Base-by-base conservation (phyloP, 2,329 filamentous ascomycete species). In the Raffaelea arxii region DNA sequence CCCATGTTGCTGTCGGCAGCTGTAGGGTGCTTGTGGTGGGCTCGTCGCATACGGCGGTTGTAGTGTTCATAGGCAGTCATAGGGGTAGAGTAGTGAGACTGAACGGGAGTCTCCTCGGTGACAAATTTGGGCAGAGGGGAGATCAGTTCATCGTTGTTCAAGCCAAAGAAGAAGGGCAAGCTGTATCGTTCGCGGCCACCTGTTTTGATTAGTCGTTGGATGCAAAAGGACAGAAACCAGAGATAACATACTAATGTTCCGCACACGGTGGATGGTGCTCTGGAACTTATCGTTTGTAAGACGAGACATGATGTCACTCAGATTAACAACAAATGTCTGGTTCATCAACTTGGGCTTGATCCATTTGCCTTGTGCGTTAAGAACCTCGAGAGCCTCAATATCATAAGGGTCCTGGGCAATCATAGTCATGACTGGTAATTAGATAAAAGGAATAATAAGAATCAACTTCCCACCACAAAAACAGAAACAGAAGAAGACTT, bases 231-330 rank as follows among this genome's bases (percentile, higher is more conserved):
- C 32, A 36, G 32, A 36, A 12, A 18, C 7, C 32, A 36, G 16
- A 16, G 14, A 36, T 6, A 36, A 16, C 5, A 36, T 36, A 36
- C 37, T 46, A n/a, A 18, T 47, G 22, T 49, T 49, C 24, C 44
- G 36, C 18, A 49, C 48, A 23, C 48, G 32, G 19, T 47, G 48
- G 18, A 49, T 25, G 6, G 48, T 49, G 18, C 44, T 47, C 25
- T 40, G 41, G 27, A 46, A 47, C 18, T 23, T n/a, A 12, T 46
- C 45, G 19, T 49, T 49, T 10, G 48, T 49, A 18, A 49, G 44
- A 3, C 48, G 43, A 25, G 41, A 25, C 19, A 44, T 35, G 24
- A 49, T 47, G 27, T 49, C 48, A 9, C 48, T 36, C 9, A 49
- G 22, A 38, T 49, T 49, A 36, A 49, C 45, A 10, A 49, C 48